phyloP scores from a whole-genome alignment of 1,284 basidiomycete species.

The Calocybe gambosa region DNA sequence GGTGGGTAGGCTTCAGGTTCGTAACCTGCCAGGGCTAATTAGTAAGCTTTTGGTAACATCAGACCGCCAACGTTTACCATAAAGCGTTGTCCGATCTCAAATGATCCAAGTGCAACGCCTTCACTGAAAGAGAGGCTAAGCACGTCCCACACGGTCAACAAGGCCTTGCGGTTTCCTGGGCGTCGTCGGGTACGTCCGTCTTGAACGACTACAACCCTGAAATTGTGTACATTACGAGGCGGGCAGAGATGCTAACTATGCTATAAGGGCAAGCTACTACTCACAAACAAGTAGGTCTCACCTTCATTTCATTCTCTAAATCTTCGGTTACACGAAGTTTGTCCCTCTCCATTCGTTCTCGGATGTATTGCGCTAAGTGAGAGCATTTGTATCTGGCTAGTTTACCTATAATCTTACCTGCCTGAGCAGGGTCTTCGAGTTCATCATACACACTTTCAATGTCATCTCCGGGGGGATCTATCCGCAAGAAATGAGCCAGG shows the following conservation, averaged over 20 bases:
- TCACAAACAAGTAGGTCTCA: conserved; percentile 26
- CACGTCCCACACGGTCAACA: conserved; percentile 84
- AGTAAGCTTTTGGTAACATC: neutral
- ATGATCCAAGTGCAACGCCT: conserved; percentile 42
- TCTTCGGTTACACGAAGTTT: conserved; percentile 48
- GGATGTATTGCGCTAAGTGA: conserved; percentile 58
- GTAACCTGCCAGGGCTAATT: conserved; percentile 38
- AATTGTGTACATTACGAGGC: conserved; percentile 72
- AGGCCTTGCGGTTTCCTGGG: conserved; percentile 54
- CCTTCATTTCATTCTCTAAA: conserved; percentile 66
- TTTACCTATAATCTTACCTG: conserved; percentile 35
- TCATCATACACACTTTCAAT: conserved; percentile 65
- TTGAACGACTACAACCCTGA: conserved; percentile 71
- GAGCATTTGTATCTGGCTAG: conserved; percentile 46
- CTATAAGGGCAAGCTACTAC: conserved; percentile 7
- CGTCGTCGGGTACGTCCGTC: conserved; percentile 58
- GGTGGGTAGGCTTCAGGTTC: conserved; percentile 56
- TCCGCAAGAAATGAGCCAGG: neutral
- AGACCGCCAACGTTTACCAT: conserved; percentile 39
- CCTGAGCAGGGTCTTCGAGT: conserved; percentile 47
- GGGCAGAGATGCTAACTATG: conserved; percentile 59
- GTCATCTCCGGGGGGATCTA: conserved; percentile 48
- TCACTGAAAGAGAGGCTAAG: conserved; percentile 47
- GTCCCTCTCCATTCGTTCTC: conserved; percentile 44
- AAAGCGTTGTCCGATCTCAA: conserved; percentile 67